Base-by-base conservation (phyloP, 1,139 yeast genomes). In the Citeromyces hawaiiensis region DNA sequence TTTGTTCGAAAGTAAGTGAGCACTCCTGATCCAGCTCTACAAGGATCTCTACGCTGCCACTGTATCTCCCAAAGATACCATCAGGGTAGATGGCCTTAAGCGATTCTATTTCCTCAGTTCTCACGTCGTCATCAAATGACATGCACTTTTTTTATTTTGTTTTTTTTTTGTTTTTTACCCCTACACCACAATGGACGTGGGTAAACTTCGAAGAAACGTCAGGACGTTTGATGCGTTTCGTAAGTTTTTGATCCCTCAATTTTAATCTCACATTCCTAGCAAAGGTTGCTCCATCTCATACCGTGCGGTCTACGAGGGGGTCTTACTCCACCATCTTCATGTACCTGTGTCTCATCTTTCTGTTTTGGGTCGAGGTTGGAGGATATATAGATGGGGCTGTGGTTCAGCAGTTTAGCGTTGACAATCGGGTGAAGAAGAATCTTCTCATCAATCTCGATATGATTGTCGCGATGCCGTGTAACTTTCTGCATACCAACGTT, bases 311-410 rank as follows among this genome's bases (percentile, higher is more conserved):
- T 1, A 64, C 72, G 33, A 66, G 91, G 45, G 95, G 95, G 23
- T 91, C 94, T 3, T 54, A 74, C 18, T 72, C 88, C n/a, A 79
- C 95, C 0, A 48, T 86, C 3, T 39, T 80, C 38, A 76, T 88
- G 9, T 65, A 70, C 17, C 49, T 82, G 21, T 66, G 75, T 40
- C 72, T 81, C 19, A 52, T 86, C 13, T 73, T 86, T 52, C 63
- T 88, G 36, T 57, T 83, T 11, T 87, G 94, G 86, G 72, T 83
- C n/a, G 94, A 87, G 55, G 60, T 87, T 37, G 95, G 96, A 7
- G 82, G 83, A 7, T 85, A 69, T 55, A 64, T 88, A 43, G 95
- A 94, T 36, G 97, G 96, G 3, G 72, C 71, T 46, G 74, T 83
- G 14, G 87, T 79, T 49, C 83, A 81, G 47, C 83, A 80, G 50